These are phyloP conservation scores for Ophiognomonia clavigignenti-juglandacearum DNA, from an alignment of 2,329 filamentous ascomycete genomes.

Conservation along the genomic window DNA sequence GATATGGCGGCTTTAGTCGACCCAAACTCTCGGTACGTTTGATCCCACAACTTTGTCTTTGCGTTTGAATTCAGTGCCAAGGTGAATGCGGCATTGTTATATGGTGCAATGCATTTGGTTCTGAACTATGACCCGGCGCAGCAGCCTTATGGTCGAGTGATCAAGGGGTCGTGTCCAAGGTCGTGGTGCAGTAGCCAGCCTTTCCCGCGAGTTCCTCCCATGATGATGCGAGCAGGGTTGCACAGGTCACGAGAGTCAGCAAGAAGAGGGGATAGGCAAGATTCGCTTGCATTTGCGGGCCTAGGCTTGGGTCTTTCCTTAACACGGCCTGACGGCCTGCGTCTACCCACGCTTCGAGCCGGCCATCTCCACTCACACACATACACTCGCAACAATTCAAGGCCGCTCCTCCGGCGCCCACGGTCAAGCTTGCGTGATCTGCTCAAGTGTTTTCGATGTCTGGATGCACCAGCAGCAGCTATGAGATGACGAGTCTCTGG, in stretches of 20 bases:
- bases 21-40: constrained; percentile 11
- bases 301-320: background rate
- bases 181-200: background rate
- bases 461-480: too few species aligned
- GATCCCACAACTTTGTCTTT: background rate
- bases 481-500: background rate
- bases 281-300: background rate
- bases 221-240: background rate
- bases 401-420: too few species aligned
- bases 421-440: background rate
- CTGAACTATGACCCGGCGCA: too few species aligned
- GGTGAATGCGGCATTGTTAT: too few species aligned
- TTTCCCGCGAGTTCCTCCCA: background rate
- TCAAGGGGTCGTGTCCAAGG: background rate
- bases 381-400: background rate
- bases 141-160: constrained; percentile 1
- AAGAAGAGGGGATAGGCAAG: background rate
- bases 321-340: background rate
- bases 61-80: too few species aligned
- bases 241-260: background rate
- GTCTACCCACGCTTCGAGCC: background rate
- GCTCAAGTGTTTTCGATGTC: too few species aligned
- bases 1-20: constrained; percentile 7
- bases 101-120: too few species aligned
- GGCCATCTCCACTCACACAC: background rate